Conservation (phyloP, 352 stramenopile genomes). For the Pythium folliculosum region DNA sequence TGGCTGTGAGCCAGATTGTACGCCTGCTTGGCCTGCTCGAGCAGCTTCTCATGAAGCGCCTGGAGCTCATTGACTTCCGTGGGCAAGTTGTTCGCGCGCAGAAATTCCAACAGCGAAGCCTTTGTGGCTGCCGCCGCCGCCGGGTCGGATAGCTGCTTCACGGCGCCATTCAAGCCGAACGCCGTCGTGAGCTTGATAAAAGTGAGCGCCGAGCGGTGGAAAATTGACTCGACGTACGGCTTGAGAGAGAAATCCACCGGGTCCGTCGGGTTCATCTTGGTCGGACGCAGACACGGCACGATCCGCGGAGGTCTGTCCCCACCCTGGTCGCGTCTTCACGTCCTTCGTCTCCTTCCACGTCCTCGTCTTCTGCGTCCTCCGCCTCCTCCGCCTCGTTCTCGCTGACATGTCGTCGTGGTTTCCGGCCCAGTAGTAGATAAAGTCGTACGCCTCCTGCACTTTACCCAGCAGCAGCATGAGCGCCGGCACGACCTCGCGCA, state of each 20-base stretch:
- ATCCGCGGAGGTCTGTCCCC: neutral
- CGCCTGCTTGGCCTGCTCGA: neutral
- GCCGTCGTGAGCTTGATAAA: conserved; percentile 5
- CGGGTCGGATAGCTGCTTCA: neutral
- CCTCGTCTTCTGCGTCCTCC: conserved; percentile 2
- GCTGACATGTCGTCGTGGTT: conserved; percentile 6
- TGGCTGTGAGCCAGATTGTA: neutral
- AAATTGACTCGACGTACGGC: conserved; percentile 3
- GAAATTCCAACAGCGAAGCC: neutral
- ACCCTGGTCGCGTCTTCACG: neutral
- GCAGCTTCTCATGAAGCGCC: neutral
- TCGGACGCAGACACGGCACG: neutral
- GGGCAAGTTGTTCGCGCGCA: neutral
- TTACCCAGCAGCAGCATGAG: conserved; percentile 7
- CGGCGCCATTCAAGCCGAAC: conserved; percentile 1
- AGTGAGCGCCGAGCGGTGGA: neutral
- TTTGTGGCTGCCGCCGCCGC: neutral
- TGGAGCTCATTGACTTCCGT: conserved; percentile 3
- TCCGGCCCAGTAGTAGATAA: conserved; percentile 12
- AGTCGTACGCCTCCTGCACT: conserved; percentile 21
- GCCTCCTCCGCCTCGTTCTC: conserved; percentile 5
- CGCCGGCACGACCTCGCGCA: conserved; percentile 12
- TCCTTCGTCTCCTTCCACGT: neutral
- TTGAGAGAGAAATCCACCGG: neutral
- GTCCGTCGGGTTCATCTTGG: conserved; percentile 1